phyloP scores from a whole-genome alignment of 208 protist genomes.

The Crithidia brevicula region DNA sequence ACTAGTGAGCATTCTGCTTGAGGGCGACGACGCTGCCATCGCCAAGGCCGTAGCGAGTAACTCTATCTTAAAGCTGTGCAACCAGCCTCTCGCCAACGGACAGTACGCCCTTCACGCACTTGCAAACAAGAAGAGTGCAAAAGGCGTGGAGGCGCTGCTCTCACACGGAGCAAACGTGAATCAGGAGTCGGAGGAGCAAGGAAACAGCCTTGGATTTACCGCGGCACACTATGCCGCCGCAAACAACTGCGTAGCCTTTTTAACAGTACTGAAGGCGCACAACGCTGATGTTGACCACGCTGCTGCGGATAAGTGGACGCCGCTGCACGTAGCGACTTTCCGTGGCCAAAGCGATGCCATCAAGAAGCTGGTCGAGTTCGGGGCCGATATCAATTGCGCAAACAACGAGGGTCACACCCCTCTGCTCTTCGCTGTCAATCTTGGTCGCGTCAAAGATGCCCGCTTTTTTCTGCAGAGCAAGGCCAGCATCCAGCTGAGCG shows the following conservation, averaged over 20 bases:
- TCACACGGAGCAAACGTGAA: slow-evolving; percentile 44
- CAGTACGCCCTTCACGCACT: slow-evolving; percentile 62
- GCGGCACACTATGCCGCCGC: slow-evolving; percentile 57
- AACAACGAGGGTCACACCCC: slow-evolving; percentile 46
- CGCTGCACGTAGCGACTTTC: slow-evolving; percentile 68
- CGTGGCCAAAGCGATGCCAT: slow-evolving; percentile 44
- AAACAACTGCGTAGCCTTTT: slow-evolving; percentile 33
- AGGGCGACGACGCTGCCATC: slow-evolving; percentile 18
- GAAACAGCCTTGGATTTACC: slow-evolving; percentile 56
- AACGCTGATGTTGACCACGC: slow-evolving; percentile 38
- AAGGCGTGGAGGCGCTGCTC: slow-evolving; percentile 47
- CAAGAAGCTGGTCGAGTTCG: slow-evolving; percentile 40
- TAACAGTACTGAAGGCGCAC: slow-evolving; percentile 43
- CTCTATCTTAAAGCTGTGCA: slow-evolving; percentile 25
- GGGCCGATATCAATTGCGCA: slow-evolving; percentile 55
- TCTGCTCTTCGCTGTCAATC: slow-evolving; percentile 55
- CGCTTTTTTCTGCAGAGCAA: slow-evolving; percentile 47
- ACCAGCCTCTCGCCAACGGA: slow-evolving; percentile 35
- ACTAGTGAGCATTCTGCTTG: slow-evolving; percentile 17
- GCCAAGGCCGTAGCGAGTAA: slow-evolving; percentile 3
- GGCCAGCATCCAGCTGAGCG: slow-evolving; percentile 34
- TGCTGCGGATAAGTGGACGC: slow-evolving; percentile 56
- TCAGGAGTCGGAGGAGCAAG: slow-evolving; percentile 35
- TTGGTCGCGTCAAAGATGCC: slow-evolving; percentile 50
- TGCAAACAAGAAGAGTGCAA: slow-evolving; percentile 14